phyloP scores from a whole-genome alignment of 2,329 filamentous ascomycete species.

The Phyllosticta citriasiana region DNA sequence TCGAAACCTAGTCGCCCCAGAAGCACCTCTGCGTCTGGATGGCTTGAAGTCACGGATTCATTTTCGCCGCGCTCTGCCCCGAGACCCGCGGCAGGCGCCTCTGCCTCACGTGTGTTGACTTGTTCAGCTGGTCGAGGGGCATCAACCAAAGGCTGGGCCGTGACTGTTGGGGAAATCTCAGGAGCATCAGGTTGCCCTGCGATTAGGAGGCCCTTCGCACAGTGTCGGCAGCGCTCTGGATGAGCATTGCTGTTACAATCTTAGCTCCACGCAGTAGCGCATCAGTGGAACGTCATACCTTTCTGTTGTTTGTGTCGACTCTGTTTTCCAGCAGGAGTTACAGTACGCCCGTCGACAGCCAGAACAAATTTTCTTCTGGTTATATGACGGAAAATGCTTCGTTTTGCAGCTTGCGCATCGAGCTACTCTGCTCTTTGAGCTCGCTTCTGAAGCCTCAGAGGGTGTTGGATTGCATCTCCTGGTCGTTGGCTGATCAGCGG shows the following conservation, averaged over 20 bases:
- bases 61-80: too few species aligned
- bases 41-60: too few species aligned
- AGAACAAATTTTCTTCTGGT: neutral
- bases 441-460: neutral
- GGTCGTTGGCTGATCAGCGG: neutral
- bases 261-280: neutral
- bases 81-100: too few species aligned
- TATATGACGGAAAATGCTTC: slow-evolving; percentile 1
- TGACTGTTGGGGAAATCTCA: too few species aligned
- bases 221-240: neutral
- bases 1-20: too few species aligned
- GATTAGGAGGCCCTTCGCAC: neutral
- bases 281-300: neutral
- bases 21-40: too few species aligned
- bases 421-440: neutral
- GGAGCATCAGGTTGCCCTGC: neutral
- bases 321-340: neutral
- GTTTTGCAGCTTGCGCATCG: slow-evolving; percentile 5
- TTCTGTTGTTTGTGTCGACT: neutral
- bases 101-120: too few species aligned
- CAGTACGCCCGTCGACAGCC: slow-evolving; percentile 1
- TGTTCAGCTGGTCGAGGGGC: too few species aligned
- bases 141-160: too few species aligned
- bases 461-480: neutral
- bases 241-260: neutral